phyloP scores from a whole-genome alignment of 2,329 filamentous ascomycete species.

The Penicillium sp. region DNA sequence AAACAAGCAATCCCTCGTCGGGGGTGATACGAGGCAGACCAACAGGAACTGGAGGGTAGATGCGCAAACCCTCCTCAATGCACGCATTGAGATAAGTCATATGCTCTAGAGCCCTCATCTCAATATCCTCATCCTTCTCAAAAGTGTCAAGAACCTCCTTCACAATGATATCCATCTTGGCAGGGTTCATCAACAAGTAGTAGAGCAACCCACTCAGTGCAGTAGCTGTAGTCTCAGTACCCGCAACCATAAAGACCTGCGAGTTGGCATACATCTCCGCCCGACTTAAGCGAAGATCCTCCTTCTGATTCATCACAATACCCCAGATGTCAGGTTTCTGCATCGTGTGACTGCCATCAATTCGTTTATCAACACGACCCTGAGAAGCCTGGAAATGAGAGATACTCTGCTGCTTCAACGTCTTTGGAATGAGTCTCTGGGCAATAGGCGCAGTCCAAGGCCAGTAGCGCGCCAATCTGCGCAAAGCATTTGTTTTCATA shows the following conservation, averaged over 20 bases:
- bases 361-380: background rate
- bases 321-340: background rate
- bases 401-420: background rate
- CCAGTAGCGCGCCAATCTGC: background rate
- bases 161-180: conserved; percentile 38
- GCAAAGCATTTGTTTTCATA: background rate
- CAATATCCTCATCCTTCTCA: conserved; percentile 11
- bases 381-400: background rate
- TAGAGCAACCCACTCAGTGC: conserved; percentile 44
- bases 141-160: conserved; percentile 41
- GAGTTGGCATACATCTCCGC: conserved; percentile 9
- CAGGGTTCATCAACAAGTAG: conserved; percentile 42
- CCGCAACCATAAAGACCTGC: conserved; percentile 42
- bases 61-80: conserved; percentile 48
- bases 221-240: conserved; percentile 55
- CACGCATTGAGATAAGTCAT: conserved; percentile 46
- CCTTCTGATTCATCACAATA: conserved; percentile 1
- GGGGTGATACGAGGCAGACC: conserved; percentile 40
- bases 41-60: conserved; percentile 48
- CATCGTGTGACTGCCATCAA: background rate
- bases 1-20: conserved; percentile 37
- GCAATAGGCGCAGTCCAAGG: background rate
- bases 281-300: background rate
- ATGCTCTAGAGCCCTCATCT: conserved; percentile 6
- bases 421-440: background rate